Evolutionary conservation across 805 yeast genomes (phyloP).

Genomic region (Saccharomycopsis oosterbeekiorum): DNA sequence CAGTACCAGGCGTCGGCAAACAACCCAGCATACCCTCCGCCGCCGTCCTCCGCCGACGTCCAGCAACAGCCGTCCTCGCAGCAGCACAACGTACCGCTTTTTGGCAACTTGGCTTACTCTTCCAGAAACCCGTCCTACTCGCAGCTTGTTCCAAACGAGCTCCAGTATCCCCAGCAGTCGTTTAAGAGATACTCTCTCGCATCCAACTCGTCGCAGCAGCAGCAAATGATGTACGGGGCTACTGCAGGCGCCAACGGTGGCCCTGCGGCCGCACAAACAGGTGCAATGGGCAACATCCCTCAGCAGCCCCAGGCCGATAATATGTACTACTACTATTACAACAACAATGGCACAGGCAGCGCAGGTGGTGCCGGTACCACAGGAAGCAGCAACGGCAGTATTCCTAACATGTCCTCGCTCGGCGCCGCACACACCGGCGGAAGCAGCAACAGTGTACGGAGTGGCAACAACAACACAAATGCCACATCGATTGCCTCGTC

Average conservation of each 20-base stretch:
- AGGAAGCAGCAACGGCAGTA: neutral
- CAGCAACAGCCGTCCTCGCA: neutral
- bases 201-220: constrained; percentile 8
- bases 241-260: constrained; percentile 2
- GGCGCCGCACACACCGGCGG: neutral
- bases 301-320: neutral
- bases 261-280: neutral
- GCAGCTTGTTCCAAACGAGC: neutral
- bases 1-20: neutral
- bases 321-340: neutral
- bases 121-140: neutral
- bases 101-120: neutral
- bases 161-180: neutral
- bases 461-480: neutral
- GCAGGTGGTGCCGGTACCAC: neutral
- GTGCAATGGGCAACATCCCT: neutral
- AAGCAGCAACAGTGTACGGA: neutral
- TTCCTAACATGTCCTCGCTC: neutral
- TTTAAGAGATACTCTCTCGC: neutral
- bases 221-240: constrained; percentile 8
- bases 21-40: neutral
- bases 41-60: neutral
- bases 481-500: neutral
- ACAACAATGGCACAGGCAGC: neutral
- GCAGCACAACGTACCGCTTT: neutral